Base-by-base conservation (phyloP, 176 grass and related monocot species). In the Carex cristatella region DNA sequence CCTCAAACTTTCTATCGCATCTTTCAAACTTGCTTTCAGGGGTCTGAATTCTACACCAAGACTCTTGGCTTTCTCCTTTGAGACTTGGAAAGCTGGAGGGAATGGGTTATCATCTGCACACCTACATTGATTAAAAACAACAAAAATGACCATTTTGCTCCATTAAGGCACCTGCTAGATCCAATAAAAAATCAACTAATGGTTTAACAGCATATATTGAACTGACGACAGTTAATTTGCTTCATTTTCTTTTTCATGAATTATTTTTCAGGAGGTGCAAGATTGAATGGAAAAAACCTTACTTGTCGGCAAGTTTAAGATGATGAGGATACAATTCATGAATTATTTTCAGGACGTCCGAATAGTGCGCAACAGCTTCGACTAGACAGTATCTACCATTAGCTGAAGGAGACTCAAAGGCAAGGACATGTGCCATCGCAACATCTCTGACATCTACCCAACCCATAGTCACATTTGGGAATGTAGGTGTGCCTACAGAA, bases 1-100 rank as follows among this genome's bases (percentile, higher is more conserved):
- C 70, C 87, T 91, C 67, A 92, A 90, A 67, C 93, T 92, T 16
- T 91, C 85, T 0, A 91, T 82, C 2, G 93, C 92, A 55, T 95
- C 93, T 71, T 91, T 86, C 49, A 95, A 40, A 48, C 61, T 86
- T 3, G 51, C 85, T 78, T 89, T 69, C 7, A 95, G 10, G 1
- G 93, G 83, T 58, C 35, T 82, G 15, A 84, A 84, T 35, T 92
- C 85, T 0, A 89, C 28, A 1, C 90, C 90, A 65, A 82, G 35
- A 61, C 79, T 84, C 67, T 18, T 89, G 61, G 85, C 86, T 71
- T 89, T 91, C 19, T 95, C 88, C 88, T 48, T 92, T 4, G 90
- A 94, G 40, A 90, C 90, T 70, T 90, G 78, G 65, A 83, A 94
- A 5, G 56, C 60, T 87, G 90, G 82, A 7, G 80, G 40, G 48